phyloP scores from a whole-genome alignment of 768 basidiomycete genomes.

The Leccinum variicolor region DNA sequence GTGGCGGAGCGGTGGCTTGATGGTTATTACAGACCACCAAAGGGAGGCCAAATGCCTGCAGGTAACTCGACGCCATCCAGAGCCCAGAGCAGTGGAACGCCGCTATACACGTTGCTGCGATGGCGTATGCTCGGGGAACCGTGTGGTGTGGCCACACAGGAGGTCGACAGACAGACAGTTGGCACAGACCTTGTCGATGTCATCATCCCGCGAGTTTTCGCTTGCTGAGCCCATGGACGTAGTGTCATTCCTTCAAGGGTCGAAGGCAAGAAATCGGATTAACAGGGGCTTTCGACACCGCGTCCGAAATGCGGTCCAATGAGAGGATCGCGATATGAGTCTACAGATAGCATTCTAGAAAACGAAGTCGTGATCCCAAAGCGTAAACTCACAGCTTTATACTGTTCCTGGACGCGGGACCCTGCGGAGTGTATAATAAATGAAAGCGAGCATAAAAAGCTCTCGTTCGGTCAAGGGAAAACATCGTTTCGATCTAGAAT shows the following conservation, averaged over 20 bases:
- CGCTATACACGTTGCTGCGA: slow-evolving; percentile 9
- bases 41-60: slow-evolving; percentile 5
- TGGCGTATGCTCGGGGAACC: background rate
- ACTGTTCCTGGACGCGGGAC: slow-evolving; percentile 16
- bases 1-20: slow-evolving; percentile 24
- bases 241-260: slow-evolving; percentile 1
- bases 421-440: slow-evolving; percentile 7
- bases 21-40: slow-evolving; percentile 1
- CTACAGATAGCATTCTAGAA: slow-evolving; percentile 11
- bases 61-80: slow-evolving; percentile 11
- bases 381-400: background rate
- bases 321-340: slow-evolving; percentile 11
- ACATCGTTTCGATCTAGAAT: background rate
- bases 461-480: no score
- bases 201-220: background rate
- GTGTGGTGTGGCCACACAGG: background rate
- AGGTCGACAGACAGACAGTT: background rate
- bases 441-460: slow-evolving; percentile 1
- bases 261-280: background rate
- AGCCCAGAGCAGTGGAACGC: slow-evolving; percentile 14
- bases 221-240: background rate
- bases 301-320: slow-evolving; percentile 21
- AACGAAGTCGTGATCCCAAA: slow-evolving; percentile 5
- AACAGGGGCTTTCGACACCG: slow-evolving; percentile 6
- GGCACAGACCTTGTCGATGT: background rate